These are phyloP conservation scores for Fusarium praegraminearum DNA, from an alignment of 2,329 filamentous ascomycete species.

Conservation along the genomic window DNA sequence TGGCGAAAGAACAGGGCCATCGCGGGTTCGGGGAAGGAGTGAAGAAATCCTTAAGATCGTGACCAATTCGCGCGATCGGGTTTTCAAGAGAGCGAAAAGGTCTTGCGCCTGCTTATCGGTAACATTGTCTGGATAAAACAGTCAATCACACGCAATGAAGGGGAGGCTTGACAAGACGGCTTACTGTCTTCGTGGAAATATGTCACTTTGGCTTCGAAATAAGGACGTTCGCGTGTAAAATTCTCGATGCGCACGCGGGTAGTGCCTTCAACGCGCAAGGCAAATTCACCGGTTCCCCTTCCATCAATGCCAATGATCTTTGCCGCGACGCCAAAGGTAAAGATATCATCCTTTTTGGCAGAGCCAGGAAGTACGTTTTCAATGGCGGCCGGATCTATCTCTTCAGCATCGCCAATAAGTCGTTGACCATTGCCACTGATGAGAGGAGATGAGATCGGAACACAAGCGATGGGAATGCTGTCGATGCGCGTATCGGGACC, in stretches of 20 bases:
- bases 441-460: slow-evolving; percentile 83
- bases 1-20: slow-evolving; percentile 77
- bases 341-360: slow-evolving; percentile 79
- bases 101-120: slow-evolving; percentile 73
- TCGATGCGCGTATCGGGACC: slow-evolving; percentile 73
- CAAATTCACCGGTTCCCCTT: slow-evolving; percentile 79
- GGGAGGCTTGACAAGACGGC: slow-evolving; percentile 40
- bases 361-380: slow-evolving; percentile 68
- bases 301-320: slow-evolving; percentile 84
- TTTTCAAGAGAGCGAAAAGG: slow-evolving; percentile 83
- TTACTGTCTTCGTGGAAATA: slow-evolving; percentile 77
- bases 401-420: slow-evolving; percentile 74
- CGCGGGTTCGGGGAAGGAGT: slow-evolving; percentile 77
- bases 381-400: slow-evolving; percentile 58
- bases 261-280: slow-evolving; percentile 86
- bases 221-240: slow-evolving; percentile 78
- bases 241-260: slow-evolving; percentile 78
- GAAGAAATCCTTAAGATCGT: slow-evolving; percentile 86
- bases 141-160: slow-evolving; percentile 21
- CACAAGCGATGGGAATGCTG: slow-evolving; percentile 83
- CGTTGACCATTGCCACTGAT: slow-evolving; percentile 80
- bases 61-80: slow-evolving; percentile 86
- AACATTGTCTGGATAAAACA: slow-evolving; percentile 44
- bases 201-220: slow-evolving; percentile 84
- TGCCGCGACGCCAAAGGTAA: slow-evolving; percentile 82